Evolutionary conservation across 768 basidiomycete genomes (phyloP), one percentile per base, ranked within the genome.

Genomic region (Daedaleopsis nitida): DNA sequence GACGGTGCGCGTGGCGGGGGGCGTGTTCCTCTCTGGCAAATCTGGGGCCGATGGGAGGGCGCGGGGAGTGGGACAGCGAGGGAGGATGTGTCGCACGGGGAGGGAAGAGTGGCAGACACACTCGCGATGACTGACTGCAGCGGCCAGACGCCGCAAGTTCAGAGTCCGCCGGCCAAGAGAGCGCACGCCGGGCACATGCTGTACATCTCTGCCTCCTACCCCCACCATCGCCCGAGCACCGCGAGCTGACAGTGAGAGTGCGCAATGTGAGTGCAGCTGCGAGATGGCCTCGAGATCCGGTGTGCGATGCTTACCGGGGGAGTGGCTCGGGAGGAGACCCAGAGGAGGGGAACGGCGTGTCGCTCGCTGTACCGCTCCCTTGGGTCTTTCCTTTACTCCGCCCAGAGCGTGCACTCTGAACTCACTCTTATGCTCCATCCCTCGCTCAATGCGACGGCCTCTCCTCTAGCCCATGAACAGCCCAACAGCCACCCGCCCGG

Each of bases 361-460:
- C 62, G 62, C 55, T 21, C 54, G 56, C 58, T 45, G 62, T 71
- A 71, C 70, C 70, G 52, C 52, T 71, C 64, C 54, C 59, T 71
- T 59, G 70, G 70, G 47, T 57, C 73, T 73, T 69, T 62, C 65
- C 61, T 66, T n/a, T 50, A 69, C 65, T 69, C 65, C 66, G 59
- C 68, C 49, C 65, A 65, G 68, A 58, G 66, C 73, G 57, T 71
- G 73, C 58, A 63, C 69, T 47, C 3, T 32, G 27, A 32, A 32
- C 27, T 42, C 39, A 42, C 72, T 77, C 47, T 67, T 70, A 53
- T 72, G 70, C 52, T 63, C 65, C 55, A 58, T 54, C 50, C 27
- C 71, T 54, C 59, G 74, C 43, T 62, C 65, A 37, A 57, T 66
- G 44, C 63, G 56, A 52, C 68, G 64, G 63, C 75, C 78, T 49